Percentiles rank a stretch among this genome's conserved stretches.
phyloP scores from a whole-genome alignment of 805 yeast genomes.

The Starmerella khaoyaiensis region DNA sequence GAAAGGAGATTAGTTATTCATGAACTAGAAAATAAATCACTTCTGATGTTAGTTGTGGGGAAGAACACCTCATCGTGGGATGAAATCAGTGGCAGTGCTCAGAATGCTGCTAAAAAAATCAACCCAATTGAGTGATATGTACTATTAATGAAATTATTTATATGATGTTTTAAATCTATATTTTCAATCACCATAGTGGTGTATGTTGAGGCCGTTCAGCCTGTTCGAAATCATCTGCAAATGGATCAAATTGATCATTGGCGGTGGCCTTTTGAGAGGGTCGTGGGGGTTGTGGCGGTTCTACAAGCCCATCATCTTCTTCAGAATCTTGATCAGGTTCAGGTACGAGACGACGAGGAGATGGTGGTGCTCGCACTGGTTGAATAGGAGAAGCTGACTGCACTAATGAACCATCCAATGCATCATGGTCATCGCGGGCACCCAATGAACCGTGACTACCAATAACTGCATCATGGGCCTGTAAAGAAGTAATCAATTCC shows the following conservation, averaged over 20 bases:
- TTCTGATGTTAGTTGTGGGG: conserved; percentile 13
- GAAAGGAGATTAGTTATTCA: conserved; percentile 10
- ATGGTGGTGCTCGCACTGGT: conserved; percentile 27
- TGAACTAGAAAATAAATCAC: background rate
- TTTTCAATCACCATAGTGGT: conserved; percentile 20
- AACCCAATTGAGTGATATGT: background rate
- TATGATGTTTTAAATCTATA: background rate
- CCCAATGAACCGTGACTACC: conserved; percentile 6
- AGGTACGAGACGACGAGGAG: conserved; percentile 20
- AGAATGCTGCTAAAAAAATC: conserved; percentile 1
- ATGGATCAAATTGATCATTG: conserved; percentile 33
- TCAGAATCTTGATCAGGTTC: conserved; percentile 14
- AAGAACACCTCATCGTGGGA: conserved; percentile 7
- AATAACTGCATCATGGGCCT: conserved; percentile 43
- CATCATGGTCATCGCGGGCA: conserved; percentile 28
- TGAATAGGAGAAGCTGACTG: conserved; percentile 31
- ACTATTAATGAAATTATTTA: background rate
- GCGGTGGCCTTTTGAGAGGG: conserved; percentile 17
- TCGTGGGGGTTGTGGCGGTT: conserved; percentile 17
- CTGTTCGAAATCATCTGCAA: conserved; percentile 38
- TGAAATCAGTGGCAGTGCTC: conserved; percentile 3
- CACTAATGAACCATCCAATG: conserved; percentile 22
- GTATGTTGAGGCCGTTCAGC: conserved; percentile 19
- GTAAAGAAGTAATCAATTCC: conserved; percentile 63
- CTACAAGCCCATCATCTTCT: background rate